phyloP scores from a whole-genome alignment of 2,329 filamentous ascomycete genomes.

The Sporothrix phasma region DNA sequence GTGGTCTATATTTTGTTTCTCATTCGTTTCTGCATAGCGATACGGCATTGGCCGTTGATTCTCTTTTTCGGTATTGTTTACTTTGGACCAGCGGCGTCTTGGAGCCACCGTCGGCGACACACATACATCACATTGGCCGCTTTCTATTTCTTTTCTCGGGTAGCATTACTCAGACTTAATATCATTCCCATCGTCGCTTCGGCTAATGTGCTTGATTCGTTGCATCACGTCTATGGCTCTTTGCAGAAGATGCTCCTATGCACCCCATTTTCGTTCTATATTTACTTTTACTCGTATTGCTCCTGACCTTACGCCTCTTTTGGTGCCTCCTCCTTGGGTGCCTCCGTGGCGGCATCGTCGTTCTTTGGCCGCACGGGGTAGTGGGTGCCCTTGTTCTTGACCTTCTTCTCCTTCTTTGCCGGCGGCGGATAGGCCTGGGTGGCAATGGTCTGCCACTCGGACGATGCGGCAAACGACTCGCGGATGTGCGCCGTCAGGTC shows the following conservation, averaged over 20 bases:
- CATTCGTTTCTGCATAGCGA: neutral
- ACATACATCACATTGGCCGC: neutral
- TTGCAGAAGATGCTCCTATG: neutral
- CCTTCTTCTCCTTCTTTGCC: conserved; percentile 45
- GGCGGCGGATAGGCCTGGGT: conserved; percentile 72
- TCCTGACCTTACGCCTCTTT: neutral
- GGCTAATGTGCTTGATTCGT: neutral
- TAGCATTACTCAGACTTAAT: neutral
- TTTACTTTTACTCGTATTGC: neutral
- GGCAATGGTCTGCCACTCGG: conserved; percentile 72
- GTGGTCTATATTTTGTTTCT: neutral
- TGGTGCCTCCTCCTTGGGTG: neutral
- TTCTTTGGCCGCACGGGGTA: conserved; percentile 20
- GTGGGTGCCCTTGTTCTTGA: conserved; percentile 21
- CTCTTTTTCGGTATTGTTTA: neutral
- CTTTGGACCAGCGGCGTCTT: neutral
- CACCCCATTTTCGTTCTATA: neutral
- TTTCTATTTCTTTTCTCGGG: neutral
- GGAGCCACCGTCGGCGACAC: neutral
- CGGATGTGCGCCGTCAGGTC: conserved; percentile 70
- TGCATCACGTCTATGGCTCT: neutral
- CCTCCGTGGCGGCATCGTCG: conserved; percentile 1
- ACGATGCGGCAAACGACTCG: conserved; percentile 55
- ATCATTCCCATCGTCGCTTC: neutral
- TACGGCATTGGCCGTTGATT: neutral